Evolutionary conservation across 1,284 basidiomycete genomes (phyloP), one percentile per base, ranked within the genome.

Genomic region (Moesziomyces parantarcticus): DNA sequence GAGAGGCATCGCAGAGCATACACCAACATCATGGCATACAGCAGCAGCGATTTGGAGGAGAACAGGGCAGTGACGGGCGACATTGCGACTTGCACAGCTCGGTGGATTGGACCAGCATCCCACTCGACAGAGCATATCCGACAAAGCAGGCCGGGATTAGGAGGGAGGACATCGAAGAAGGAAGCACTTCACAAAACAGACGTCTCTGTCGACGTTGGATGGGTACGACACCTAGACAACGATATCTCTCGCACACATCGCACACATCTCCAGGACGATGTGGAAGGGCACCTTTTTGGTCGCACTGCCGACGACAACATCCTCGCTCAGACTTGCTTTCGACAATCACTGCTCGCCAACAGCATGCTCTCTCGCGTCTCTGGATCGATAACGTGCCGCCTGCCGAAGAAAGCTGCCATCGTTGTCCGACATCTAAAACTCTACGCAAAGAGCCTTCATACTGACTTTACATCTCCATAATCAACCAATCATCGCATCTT

Each of bases 401-500:
- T 39, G 36, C 36, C 36, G 18, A 16, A 39, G 36, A 14, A 39
- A 39, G 36, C 36, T 39, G 36, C 36, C 36, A 18, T 18, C 36
- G 16, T 14, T 6, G 6, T n/a, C 36, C 36, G 8, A 16, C 11
- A 32, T 22, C 14, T 10, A 13, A 16, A 16, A 5, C 25, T 25
- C n/a, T n/a, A 20, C 5, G 10, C n/a, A 36, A 23, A 20, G 49
- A 20, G 29, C 55, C 47, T 18, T 23, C n/a, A 46, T 68, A 62
- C 65, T 68, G 65, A 68, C 65, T 46, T 64, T 53, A 36, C 41
- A 18, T 20, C 47, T 7, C 18, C 16, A 42, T 47, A 6, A 36
- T 55, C 23, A 45, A 42, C 50, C 39, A 44, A 40, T 53, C 54
- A 62, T 55, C 58, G 39, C 44, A 66, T 57, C 45, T 60, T 53